Percentiles rank a stretch among this genome's conserved stretches.
These are phyloP conservation scores for Alternaria sp. DNA, from an alignment of 2,329 filamentous ascomycete species.

Conservation along the genomic window DNA sequence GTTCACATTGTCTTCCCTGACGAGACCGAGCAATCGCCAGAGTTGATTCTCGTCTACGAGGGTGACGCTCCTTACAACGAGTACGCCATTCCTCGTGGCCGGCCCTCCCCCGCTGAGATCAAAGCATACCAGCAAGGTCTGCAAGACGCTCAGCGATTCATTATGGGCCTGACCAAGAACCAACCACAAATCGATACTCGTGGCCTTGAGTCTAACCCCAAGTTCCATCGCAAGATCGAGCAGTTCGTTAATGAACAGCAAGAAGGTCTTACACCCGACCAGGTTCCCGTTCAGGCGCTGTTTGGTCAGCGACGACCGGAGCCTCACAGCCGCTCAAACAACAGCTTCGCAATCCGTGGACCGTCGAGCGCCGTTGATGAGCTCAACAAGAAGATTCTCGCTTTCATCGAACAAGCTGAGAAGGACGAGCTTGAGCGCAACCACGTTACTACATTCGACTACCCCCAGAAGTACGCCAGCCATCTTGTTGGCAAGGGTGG, in stretches of 20 bases:
- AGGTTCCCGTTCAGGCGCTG: conserved; percentile 64
- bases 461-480: conserved; percentile 93
- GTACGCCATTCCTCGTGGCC: conserved; percentile 62
- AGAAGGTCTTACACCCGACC: conserved; percentile 53
- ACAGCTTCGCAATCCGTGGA: conserved; percentile 74
- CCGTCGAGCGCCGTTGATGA: conserved; percentile 74
- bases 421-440: conserved; percentile 93
- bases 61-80: conserved; percentile 61
- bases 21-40: conserved; percentile 61
- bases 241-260: conserved; percentile 66
- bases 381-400: conserved; percentile 73
- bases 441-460: conserved; percentile 85
- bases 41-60: conserved; percentile 77
- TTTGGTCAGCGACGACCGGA: conserved; percentile 54
- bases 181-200: conserved; percentile 62
- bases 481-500: conserved; percentile 74
- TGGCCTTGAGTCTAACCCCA: conserved; percentile 61
- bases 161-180: conserved; percentile 60
- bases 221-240: conserved; percentile 69
- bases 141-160: conserved; percentile 63
- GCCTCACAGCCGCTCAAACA: conserved; percentile 61
- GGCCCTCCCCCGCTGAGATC: conserved; percentile 62
- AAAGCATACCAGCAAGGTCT: conserved; percentile 64
- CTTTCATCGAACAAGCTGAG: conserved; percentile 86
- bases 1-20: conserved; percentile 77